Evolutionary conservation across 148 eudicot species (phyloP).

Genomic region (Camellia lanceoleosa): DNA sequence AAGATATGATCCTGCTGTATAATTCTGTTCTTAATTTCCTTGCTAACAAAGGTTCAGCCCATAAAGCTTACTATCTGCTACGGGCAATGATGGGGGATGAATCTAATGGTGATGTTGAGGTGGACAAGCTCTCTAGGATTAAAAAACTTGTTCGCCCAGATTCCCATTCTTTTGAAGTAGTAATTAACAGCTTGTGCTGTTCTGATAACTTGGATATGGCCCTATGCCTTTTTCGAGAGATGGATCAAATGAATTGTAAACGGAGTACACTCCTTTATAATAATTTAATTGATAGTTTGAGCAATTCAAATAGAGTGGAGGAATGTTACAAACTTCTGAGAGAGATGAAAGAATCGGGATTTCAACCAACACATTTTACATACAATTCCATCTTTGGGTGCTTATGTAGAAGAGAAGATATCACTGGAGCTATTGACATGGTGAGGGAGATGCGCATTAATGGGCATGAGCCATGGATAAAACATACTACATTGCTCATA

Average conservation of each 20-base stretch:
- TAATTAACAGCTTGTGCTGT: constrained; percentile 55
- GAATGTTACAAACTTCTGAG: constrained; percentile 55
- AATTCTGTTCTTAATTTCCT: constrained; percentile 54
- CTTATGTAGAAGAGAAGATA: constrained; percentile 40
- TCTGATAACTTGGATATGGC: constrained; percentile 56
- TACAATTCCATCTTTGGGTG: constrained; percentile 25
- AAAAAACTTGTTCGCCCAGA: constrained; percentile 34
- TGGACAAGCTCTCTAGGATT: constrained; percentile 32
- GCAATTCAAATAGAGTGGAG: constrained; percentile 46
- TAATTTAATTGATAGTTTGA: constrained; percentile 57
- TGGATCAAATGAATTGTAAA: constrained; percentile 51
- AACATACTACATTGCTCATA: constrained; percentile 68
- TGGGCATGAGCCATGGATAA: constrained; percentile 88
- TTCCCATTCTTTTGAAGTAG: constrained; percentile 47
- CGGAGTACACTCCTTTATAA: constrained; percentile 57
- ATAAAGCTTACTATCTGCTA: constrained; percentile 51
- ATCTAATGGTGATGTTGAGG: constrained; percentile 16
- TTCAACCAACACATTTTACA: constrained; percentile 23
- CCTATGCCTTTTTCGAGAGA: constrained; percentile 51
- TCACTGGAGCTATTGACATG: constrained; percentile 46
- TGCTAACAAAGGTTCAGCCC: constrained; percentile 38
- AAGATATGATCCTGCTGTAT: constrained; percentile 33
- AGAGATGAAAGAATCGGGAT: constrained; percentile 70
- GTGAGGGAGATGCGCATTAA: constrained; percentile 64
- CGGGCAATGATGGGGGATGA: constrained; percentile 38